Conservation (phyloP, 768 basidiomycete species). For the Tubosaeta sp. region DNA sequence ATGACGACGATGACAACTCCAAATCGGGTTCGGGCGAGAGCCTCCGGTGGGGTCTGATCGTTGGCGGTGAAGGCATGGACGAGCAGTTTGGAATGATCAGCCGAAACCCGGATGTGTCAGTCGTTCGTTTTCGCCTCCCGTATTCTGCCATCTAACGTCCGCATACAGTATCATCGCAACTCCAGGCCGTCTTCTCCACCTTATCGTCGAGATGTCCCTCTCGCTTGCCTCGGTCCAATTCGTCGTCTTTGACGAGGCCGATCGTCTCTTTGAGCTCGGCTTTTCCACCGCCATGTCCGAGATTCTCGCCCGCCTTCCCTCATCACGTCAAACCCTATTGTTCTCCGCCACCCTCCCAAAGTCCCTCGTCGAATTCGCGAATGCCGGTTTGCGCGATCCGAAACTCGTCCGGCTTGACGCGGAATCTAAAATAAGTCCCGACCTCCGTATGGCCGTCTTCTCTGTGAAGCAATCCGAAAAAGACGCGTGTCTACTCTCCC, state of each 20-base stretch:
- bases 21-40: slow-evolving; percentile 47
- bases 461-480: slow-evolving; percentile 90
- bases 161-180: slow-evolving; percentile 86
- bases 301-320: slow-evolving; percentile 84
- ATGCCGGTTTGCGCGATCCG: slow-evolving; percentile 89
- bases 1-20: slow-evolving; percentile 47
- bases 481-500: slow-evolving; percentile 80
- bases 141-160: slow-evolving; percentile 11
- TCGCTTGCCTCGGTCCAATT: slow-evolving; percentile 85
- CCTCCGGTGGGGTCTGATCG: slow-evolving; percentile 88
- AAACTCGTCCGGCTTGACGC: slow-evolving; percentile 95
- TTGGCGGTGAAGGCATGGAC: slow-evolving; percentile 93
- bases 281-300: slow-evolving; percentile 91
- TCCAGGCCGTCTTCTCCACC: slow-evolving; percentile 94
- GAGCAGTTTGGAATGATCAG: slow-evolving; percentile 96
- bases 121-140: slow-evolving; percentile 15
- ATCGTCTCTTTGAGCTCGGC: slow-evolving; percentile 97
- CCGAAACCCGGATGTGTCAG: slow-evolving; percentile 92
- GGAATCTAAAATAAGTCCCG: slow-evolving; percentile 91
- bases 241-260: slow-evolving; percentile 96
- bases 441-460: slow-evolving; percentile 93
- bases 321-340: slow-evolving; percentile 84
- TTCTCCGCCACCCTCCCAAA: slow-evolving; percentile 97
- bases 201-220: slow-evolving; percentile 94
- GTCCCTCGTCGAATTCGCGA: slow-evolving; percentile 96